Base-by-base conservation (phyloP, 2,329 filamentous ascomycete species). In the Podosphaera xanthii region DNA sequence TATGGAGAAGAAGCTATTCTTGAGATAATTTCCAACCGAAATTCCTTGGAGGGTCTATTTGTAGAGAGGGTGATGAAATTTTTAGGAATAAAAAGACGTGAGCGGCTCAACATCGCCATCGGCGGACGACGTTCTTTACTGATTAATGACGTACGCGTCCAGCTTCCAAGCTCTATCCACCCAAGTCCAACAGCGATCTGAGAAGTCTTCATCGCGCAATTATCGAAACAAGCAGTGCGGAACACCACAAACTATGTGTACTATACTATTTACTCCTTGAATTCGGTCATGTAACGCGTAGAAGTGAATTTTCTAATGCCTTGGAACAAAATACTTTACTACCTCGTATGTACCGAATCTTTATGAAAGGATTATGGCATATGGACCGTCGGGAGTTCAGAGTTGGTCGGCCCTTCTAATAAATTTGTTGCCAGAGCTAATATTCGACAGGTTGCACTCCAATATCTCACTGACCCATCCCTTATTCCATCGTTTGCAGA, bases 251-350 rank as follows among this genome's bases (percentile, higher is more conserved):
- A 70, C 81, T 89, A 64, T 87, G 87, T 22, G 77, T 92, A 55
- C 75, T 94, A 63, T 94, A 87, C 74, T 94, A 94, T 69, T 74
- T 94, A 46, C 77, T 94, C 2, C 83, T 87, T 66, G 87, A 94
- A 69, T 79, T 84, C 67, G 74, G 75, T 30, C 74, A 76, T 2
- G 63, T 65, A n/a, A 68, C 66, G 1, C 60, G 62, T 33, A 61
- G 59, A 10, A 71, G 76, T 22, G 74, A 77, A 42, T 66, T 74
- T 5, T 75, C 81, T 1, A 75, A 76, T 30, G 62, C 68, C 1
- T 88, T 91, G 64, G 80, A 82, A 14, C 71, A 72, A 49, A 72
- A 72, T 33, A 81, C 81, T 4, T 81, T 83, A 62, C 75, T 94
- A 58, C 86, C 88, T 1, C 75, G 77, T 59, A 87, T 83, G 64